phyloP scores from a whole-genome alignment of 768 basidiomycete species.

The Leccinum fibrillosum region DNA sequence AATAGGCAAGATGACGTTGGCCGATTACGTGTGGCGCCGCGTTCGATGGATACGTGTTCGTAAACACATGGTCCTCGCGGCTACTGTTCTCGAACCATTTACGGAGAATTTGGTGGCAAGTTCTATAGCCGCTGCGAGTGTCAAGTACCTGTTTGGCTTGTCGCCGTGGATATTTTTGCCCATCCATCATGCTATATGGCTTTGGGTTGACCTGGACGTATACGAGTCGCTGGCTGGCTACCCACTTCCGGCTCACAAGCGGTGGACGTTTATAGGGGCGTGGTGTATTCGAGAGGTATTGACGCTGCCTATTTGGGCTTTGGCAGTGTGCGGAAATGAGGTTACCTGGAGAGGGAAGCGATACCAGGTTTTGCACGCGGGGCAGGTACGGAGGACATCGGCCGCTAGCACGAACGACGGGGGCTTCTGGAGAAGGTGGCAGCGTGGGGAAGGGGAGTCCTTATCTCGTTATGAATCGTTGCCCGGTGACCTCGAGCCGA shows the following conservation, averaged over 20 bases:
- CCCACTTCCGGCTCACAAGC: constrained; percentile 46
- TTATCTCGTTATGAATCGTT: constrained; percentile 18
- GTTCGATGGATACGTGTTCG: constrained; percentile 97
- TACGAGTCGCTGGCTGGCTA: constrained; percentile 73
- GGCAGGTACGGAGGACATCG: constrained; percentile 51
- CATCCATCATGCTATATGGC: constrained; percentile 66
- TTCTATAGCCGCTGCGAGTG: constrained; percentile 55
- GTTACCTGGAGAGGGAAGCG: constrained; percentile 85
- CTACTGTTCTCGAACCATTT: constrained; percentile 88
- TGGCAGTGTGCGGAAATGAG: constrained; percentile 76
- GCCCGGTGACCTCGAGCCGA: constrained; percentile 7
- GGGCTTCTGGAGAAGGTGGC: constrained; percentile 27
- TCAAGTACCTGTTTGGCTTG: constrained; percentile 47
- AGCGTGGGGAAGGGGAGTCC: constrained; percentile 12
- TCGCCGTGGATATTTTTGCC: constrained; percentile 53
- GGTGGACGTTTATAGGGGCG: constrained; percentile 63
- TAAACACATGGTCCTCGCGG: constrained; percentile 86
- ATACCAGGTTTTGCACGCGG: constrained; percentile 74
- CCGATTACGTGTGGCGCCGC: constrained; percentile 83
- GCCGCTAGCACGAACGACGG: constrained; percentile 9
- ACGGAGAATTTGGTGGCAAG: constrained; percentile 82
- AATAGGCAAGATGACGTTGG: constrained; percentile 82
- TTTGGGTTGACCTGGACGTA: constrained; percentile 79
- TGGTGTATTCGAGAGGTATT: constrained; percentile 80
- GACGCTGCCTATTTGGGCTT: constrained; percentile 84